A percentile compares a stretch with the other conserved stretches of the same genome.
These are phyloP conservation scores for Macadamia integrifolia DNA, from an alignment of 164 flowering plant genomes.

Conservation along the genomic window DNA sequence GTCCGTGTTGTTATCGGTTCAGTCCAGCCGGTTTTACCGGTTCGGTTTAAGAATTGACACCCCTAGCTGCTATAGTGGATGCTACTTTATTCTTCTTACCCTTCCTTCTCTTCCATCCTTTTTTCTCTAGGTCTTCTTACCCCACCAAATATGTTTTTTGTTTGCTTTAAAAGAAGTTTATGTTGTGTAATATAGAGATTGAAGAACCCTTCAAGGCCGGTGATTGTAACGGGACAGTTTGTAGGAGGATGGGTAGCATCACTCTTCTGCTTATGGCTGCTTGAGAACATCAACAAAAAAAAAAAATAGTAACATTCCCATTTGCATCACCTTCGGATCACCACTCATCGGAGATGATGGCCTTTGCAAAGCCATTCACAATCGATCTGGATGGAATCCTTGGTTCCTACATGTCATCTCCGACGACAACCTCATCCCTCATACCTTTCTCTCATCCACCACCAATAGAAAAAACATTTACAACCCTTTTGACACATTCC, in stretches of 20 bases:
- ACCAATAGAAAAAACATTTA: slow-evolving; percentile 5
- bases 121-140: no score
- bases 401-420: slow-evolving; percentile 36
- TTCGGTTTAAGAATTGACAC: no score
- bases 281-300: slow-evolving; percentile 12
- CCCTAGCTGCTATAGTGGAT: no score
- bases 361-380: slow-evolving; percentile 9
- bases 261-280: slow-evolving; percentile 45
- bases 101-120: no score
- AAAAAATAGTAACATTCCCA: slow-evolving; percentile 15
- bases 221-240: slow-evolving; percentile 37
- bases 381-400: slow-evolving; percentile 24
- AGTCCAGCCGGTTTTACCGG: no score
- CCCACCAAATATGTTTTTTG: no score
- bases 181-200: no score
- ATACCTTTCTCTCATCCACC: slow-evolving; percentile 2
- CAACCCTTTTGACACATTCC: slow-evolving; percentile 42
- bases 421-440: slow-evolving; percentile 24
- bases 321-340: slow-evolving; percentile 48
- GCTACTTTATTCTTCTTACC: no score
- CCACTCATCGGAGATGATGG: slow-evolving; percentile 36
- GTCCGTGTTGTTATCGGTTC: no score
- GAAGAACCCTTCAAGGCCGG: background rate
- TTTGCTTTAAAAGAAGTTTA: no score
- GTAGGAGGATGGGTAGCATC: slow-evolving; percentile 47